Percentiles rank a stretch among this genome's conserved stretches.
Evolutionary conservation across 192 early-diverging fungal species (phyloP).

Genomic region (Glomus cerebriforme): DNA sequence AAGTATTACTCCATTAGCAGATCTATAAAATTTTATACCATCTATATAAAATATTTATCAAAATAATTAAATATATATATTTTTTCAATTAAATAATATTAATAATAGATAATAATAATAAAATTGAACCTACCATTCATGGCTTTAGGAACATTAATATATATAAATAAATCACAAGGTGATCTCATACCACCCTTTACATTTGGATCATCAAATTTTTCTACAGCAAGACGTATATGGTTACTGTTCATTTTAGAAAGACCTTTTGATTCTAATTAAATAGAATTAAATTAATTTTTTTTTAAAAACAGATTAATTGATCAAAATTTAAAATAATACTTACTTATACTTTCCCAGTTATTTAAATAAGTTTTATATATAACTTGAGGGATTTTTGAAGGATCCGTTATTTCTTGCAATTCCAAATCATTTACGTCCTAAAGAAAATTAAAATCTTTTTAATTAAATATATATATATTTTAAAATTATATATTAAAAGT

Average conservation of each 20-base stretch:
- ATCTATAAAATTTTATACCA: conserved; percentile 20
- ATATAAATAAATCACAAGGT: conserved; percentile 72
- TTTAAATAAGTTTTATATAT: conserved; percentile 69
- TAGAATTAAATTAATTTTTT: not conserved
- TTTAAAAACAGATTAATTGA: too few species aligned
- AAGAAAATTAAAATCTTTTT: not conserved
- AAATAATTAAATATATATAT: too few species aligned
- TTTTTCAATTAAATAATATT: too few species aligned
- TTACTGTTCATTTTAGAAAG: conserved; percentile 79
- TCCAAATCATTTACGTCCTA: conserved; percentile 49
- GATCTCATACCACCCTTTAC: conserved; percentile 82
- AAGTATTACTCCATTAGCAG: conserved; percentile 25
- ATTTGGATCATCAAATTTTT: conserved; percentile 60
- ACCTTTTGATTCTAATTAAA: conserved; percentile 55
- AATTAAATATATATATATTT: not conserved
- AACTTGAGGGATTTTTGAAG: conserved; percentile 51
- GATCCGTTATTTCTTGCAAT: conserved; percentile 45
- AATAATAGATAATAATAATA: not conserved
- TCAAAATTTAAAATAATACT: not conserved
- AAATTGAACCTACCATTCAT: conserved; percentile 50
- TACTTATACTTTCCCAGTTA: conserved; percentile 60
- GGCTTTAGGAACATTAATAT: conserved; percentile 73
- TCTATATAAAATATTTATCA: too few species aligned
- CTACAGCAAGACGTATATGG: conserved; percentile 88
- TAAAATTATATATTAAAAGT: not conserved